Conservation (phyloP, 75 land plant genomes). For the Cupressus sempervirens region DNA sequence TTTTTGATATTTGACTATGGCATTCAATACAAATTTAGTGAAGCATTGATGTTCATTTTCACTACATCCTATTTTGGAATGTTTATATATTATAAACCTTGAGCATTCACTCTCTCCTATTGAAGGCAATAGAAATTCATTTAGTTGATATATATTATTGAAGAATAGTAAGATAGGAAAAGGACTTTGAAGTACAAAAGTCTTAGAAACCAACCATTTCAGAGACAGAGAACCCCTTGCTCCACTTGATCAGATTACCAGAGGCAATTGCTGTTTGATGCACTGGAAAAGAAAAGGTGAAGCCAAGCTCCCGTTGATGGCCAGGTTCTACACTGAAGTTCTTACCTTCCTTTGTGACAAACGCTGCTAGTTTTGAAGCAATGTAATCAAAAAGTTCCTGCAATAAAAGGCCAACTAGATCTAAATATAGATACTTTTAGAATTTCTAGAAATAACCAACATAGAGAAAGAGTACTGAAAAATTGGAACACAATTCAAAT, state of each 20-base stretch:
- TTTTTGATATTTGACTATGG: neutral
- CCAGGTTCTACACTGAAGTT: constrained; percentile 34
- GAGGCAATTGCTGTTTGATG: constrained; percentile 73
- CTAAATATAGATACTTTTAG: constrained; percentile 61
- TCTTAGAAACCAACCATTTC: constrained; percentile 43
- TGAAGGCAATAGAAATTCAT: neutral
- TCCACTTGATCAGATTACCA: constrained; percentile 85
- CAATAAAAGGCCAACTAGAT: constrained; percentile 14
- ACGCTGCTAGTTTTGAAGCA: constrained; percentile 52
- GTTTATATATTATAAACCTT: neutral
- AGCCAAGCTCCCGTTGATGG: constrained; percentile 62
- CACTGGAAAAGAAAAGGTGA: constrained; percentile 89
- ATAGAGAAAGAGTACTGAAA: constrained; percentile 3
- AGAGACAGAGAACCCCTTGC: constrained; percentile 70
- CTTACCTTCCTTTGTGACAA: constrained; percentile 49
- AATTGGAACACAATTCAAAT: neutral
- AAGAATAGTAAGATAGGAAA: neutral
- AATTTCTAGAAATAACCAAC: constrained; percentile 33
- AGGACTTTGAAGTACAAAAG: neutral
- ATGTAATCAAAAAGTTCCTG: constrained; percentile 81
- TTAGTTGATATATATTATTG: neutral
- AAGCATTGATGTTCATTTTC: neutral
- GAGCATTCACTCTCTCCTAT: constrained; percentile 1
- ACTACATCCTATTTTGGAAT: neutral
- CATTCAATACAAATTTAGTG: constrained; percentile 2